Percentiles rank a stretch among this genome's conserved stretches.
phyloP scores from a whole-genome alignment of 2,329 filamentous ascomycete species.

The Diaporthe sp. region DNA sequence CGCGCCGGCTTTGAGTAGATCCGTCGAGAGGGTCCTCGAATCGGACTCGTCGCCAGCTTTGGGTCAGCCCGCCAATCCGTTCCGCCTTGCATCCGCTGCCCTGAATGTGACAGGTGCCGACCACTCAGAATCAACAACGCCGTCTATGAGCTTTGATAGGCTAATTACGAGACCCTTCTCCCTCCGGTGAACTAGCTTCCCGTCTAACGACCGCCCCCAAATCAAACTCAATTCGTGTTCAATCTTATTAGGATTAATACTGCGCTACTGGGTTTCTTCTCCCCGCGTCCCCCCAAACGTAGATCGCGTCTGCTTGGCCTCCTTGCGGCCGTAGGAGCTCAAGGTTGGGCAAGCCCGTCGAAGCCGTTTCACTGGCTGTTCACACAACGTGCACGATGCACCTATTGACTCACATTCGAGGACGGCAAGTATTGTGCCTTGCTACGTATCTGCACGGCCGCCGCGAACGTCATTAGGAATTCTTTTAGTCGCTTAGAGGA shows the following conservation, averaged over 20 bases:
- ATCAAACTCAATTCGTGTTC: conserved; percentile 15
- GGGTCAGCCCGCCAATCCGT: conserved; percentile 7
- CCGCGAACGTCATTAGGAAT: neutral
- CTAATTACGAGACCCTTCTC: neutral
- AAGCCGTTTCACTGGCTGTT: conserved; percentile 13
- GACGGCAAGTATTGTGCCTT: neutral
- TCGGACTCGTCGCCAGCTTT: conserved; percentile 14
- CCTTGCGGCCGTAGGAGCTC: neutral
- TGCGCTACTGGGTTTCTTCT: neutral
- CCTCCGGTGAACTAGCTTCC: conserved; percentile 1
- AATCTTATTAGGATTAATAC: neutral
- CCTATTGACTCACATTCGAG: neutral
- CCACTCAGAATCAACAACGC: conserved; percentile 24
- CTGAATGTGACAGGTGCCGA: conserved; percentile 1
- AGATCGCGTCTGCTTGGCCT: neutral
- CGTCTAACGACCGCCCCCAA: conserved; percentile 16
- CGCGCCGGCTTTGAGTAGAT: neutral
- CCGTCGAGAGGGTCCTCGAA: neutral
- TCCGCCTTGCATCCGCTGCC: conserved; percentile 17
- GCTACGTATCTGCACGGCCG: neutral
- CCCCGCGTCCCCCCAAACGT: neutral
- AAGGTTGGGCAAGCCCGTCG: conserved; percentile 3
- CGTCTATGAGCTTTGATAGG: conserved; percentile 18
- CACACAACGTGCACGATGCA: neutral
- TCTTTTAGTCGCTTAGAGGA: neutral